Conservation (phyloP, 192 early-diverging fungal genomes). For the Umbelopsis vinacea region DNA sequence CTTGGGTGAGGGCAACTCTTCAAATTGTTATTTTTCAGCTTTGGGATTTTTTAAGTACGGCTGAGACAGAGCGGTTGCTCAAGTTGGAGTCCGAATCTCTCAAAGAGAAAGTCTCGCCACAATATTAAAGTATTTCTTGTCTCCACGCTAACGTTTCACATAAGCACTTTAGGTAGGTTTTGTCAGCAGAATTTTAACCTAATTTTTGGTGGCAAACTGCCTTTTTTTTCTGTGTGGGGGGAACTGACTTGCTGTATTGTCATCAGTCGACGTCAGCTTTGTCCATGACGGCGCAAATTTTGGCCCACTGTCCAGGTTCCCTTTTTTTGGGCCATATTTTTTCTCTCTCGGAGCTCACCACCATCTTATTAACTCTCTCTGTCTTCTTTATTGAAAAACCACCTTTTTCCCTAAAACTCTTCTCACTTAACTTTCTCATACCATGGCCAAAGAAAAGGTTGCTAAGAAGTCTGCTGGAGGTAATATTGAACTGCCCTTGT, state of each 20-base stretch:
- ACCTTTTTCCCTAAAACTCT: constrained; percentile 17
- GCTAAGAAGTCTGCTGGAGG: constrained; percentile 32
- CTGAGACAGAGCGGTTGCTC: no score
- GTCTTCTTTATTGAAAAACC: constrained; percentile 16
- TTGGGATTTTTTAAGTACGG: no score
- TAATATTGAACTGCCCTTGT: background rate
- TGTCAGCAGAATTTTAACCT: no score
- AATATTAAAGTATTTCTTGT: no score
- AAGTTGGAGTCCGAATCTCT: no score
- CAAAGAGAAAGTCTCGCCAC: no score
- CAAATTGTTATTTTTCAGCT: no score
- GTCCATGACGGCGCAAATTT: constrained; percentile 11
- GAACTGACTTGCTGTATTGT: no score
- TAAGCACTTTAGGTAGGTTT: no score
- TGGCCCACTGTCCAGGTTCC: background rate
- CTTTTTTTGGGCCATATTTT: constrained; percentile 14
- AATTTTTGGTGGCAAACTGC: no score
- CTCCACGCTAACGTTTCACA: no score
- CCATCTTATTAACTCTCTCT: background rate
- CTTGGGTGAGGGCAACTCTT: background rate
- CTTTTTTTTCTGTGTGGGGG: no score
- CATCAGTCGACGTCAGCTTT: constrained; percentile 11
- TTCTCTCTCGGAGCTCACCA: constrained; percentile 19
- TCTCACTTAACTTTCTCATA: constrained; percentile 22
- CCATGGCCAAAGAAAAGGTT: constrained; percentile 31